Base-by-base conservation (phyloP, 352 stramenopile genomes). In the Blastocystis sp. region DNA sequence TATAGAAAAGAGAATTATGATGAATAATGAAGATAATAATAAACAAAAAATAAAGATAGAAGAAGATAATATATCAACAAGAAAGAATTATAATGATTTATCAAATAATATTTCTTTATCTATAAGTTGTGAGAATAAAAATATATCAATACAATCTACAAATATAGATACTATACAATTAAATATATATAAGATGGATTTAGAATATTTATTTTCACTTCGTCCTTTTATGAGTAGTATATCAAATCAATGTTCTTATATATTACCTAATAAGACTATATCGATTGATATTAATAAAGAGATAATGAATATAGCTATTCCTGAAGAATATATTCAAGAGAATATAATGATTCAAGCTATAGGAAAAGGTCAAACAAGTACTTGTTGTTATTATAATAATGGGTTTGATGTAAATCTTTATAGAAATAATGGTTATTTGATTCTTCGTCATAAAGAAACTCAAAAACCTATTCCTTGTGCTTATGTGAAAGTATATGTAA, bases 401-500 rank as follows among this genome's bases (percentile, higher is more conserved):
- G 66, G 46, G 19, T 56, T 80, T 11, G 56, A 69, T 1, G 68
- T 76, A 24, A 52, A 73, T 0, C 68, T 59, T 25, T 59, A 36
- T 4, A 6, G 16, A 25, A 59, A 59, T 36, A 33, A 68, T 4
- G 75, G 75, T 2, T 45, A 76, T 28, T 19, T 81, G 7, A 74
- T 79, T 66, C 74, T 79, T 39, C 52, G 77, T 13, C 67, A 72
- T 33, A 40, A 47, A 13, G 19, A 21, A 25, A 59, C 30, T 16
- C 65, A 65, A 3, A 35, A 71, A 0, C 74, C 73, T 4, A 66
- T 80, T 16, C 25, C 67, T 0, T 71, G 68, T n/a, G 75, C 68
- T 45, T 81, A 80, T 58, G 68, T 81, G 43, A 81, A 81, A 55
- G 75, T 78, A 52, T 82, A 76, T 65, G 72, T 68, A 0, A 74